A percentile compares a stretch with the other conserved stretches of the same genome.
Conservation (phyloP, 768 basidiomycete species). For the Termitomyces sp. region DNA sequence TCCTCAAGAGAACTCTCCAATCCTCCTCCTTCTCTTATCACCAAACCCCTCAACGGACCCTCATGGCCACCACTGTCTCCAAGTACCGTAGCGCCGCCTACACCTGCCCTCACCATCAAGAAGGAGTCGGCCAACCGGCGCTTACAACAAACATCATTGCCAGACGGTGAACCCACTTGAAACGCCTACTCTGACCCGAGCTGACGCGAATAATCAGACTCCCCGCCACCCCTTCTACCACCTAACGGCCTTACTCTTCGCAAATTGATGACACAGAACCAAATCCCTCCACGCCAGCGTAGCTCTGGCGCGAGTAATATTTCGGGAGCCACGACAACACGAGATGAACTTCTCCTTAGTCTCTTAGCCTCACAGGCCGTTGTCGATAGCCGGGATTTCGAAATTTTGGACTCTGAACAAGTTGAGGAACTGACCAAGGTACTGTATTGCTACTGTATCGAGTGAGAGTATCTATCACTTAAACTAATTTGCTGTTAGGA, state of each 20-base stretch:
- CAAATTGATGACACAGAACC: conserved; percentile 10
- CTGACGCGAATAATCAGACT: conserved; percentile 21
- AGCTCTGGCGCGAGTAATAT: conserved; percentile 14
- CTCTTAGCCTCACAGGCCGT: conserved; percentile 91
- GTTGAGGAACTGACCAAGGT: conserved; percentile 53
- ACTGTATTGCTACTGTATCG: conserved; percentile 20
- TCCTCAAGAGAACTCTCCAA: conserved; percentile 15
- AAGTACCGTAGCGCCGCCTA: conserved; percentile 25
- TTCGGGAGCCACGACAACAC: conserved; percentile 47
- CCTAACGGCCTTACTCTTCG: conserved; percentile 8
- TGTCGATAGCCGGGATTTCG: conserved; percentile 83
- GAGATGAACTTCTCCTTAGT: conserved; percentile 85
- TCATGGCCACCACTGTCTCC: conserved; percentile 45
- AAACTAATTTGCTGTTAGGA: conserved; percentile 48
- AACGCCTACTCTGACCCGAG: conserved; percentile 18
- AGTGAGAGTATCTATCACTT: conserved; percentile 7
- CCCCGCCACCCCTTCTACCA: conserved; percentile 13
- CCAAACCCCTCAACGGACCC: conserved; percentile 27
- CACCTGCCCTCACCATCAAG: conserved; percentile 46
- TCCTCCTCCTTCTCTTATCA: conserved; percentile 19
- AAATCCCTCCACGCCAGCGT: conserved; percentile 30
- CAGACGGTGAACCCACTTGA: conserved; percentile 16
- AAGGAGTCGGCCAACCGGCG: conserved; percentile 42
- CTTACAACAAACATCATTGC: conserved; percentile 20
- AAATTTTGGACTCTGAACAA: conserved; percentile 59